Evolutionary conservation across 2,329 filamentous ascomycete species (phyloP).

Genomic region (Paecilomyces dactylethromorphus): DNA sequence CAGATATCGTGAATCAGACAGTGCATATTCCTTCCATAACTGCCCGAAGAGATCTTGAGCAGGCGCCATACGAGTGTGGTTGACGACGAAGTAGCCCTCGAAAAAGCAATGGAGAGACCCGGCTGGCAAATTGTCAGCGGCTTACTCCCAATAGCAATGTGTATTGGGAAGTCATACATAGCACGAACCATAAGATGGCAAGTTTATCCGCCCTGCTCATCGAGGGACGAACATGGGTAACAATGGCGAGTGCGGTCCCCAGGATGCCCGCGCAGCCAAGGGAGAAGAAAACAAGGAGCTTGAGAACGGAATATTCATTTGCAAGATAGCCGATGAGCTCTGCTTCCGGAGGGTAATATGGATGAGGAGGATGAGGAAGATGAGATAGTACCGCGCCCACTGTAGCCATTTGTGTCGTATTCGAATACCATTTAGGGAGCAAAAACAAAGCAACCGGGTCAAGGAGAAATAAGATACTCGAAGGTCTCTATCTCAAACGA

Average conservation of each 20-base stretch:
- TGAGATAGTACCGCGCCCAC: neutral
- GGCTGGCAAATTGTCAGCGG: slow-evolving; percentile 20
- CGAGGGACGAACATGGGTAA: slow-evolving; percentile 47
- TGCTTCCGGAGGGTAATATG: slow-evolving; percentile 64
- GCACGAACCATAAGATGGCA: slow-evolving; percentile 67
- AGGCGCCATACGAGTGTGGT: slow-evolving; percentile 59
- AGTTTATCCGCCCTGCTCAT: slow-evolving; percentile 50
- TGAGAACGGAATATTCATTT: slow-evolving; percentile 56
- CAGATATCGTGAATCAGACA: slow-evolving; percentile 82
- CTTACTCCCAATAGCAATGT: neutral
- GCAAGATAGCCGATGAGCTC: slow-evolving; percentile 57
- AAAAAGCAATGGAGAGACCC: slow-evolving; percentile 67
- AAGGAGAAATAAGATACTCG: neutral
- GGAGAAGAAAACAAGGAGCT: slow-evolving; percentile 56
- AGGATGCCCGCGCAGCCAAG: slow-evolving; percentile 53
- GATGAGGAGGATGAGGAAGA: slow-evolving; percentile 56
- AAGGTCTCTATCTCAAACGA: neutral
- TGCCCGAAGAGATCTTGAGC: slow-evolving; percentile 72
- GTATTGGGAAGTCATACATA: slow-evolving; percentile 47
- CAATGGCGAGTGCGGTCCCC: slow-evolving; percentile 46
- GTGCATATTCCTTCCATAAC: slow-evolving; percentile 87
- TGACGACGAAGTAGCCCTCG: slow-evolving; percentile 74
- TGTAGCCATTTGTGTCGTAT: slow-evolving; percentile 6
- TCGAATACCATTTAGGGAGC: no score
- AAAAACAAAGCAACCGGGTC: neutral